These are phyloP conservation scores for Pyrus betulifolia DNA, from an alignment of 306 rosid genomes.

Conservation along the genomic window DNA sequence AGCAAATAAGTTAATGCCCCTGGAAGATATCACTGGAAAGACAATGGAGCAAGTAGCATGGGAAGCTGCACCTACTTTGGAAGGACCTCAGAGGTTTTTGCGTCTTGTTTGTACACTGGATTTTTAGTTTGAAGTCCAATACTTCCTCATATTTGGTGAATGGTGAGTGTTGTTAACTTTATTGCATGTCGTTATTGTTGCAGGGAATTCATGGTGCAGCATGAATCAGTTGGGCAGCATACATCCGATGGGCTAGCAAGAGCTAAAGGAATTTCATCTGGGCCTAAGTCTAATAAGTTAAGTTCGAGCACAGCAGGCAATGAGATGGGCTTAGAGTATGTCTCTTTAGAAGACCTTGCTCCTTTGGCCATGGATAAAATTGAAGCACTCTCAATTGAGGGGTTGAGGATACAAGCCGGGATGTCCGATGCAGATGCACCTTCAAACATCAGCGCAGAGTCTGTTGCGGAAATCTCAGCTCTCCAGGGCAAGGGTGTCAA, in stretches of 20 bases:
- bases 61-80: slow-evolving; percentile 59
- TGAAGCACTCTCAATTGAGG: slow-evolving; percentile 87
- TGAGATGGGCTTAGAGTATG: slow-evolving; percentile 44
- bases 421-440: slow-evolving; percentile 73
- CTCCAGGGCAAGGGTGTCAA: slow-evolving; percentile 51
- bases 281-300: slow-evolving; percentile 25
- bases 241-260: slow-evolving; percentile 15
- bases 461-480: slow-evolving; percentile 51
- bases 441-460: slow-evolving; percentile 56
- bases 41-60: slow-evolving; percentile 85
- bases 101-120: slow-evolving; percentile 5
- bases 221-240: slow-evolving; percentile 37
- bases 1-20: slow-evolving; percentile 83
- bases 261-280: slow-evolving; percentile 29
- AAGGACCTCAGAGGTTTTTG: slow-evolving; percentile 54
- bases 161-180: not conserved
- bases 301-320: slow-evolving; percentile 30
- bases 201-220: slow-evolving; percentile 47
- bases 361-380: slow-evolving; percentile 84
- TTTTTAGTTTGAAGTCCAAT: not conserved
- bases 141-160: not conserved
- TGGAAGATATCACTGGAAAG: slow-evolving; percentile 88
- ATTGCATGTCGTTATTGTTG: slow-evolving; percentile 15
- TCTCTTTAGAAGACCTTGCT: slow-evolving; percentile 85
- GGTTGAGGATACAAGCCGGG: slow-evolving; percentile 89